Base-by-base conservation (phyloP, 2,329 filamentous ascomycete genomes). In the Trichoderma afroharzianum region DNA sequence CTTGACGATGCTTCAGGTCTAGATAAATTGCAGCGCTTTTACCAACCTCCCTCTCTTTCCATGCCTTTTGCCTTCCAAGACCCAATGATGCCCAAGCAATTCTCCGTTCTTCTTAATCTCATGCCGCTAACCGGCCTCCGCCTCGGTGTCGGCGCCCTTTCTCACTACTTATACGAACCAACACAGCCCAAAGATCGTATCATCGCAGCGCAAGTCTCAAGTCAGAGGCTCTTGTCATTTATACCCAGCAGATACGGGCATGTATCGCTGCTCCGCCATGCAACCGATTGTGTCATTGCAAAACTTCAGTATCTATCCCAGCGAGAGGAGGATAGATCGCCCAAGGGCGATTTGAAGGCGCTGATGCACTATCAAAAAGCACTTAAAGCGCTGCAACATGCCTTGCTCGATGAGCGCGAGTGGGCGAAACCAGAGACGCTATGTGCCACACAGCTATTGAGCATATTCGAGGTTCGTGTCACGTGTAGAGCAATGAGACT, bases 71-170 rank as follows among this genome's bases (percentile, higher is more conserved):
- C 66, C n/a, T 50, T 61, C 18, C 55, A 68, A 18, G 66, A 68
- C 6, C 55, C 55, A 6, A n/a, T 28, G 6, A 50, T 57, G 66
- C 66, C 66, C 28, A 68, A 61, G 57, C 55, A 68, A 30, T 68
- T 68, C 15, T 36, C 66, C 3, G 5, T 68, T 18, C 66, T 68
- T 36, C 55, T 68, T 2, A 26, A 68, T 50, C 66, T 68, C 26
- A 68, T 68, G 66, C 66, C 66, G 8, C 36, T 68, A 18, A 68
- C 66, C 6, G 66, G 66, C 5, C 66, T 68, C 39, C 66, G 66
- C n/a, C 66, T 68, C 6, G 66, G 66, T 1, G 66, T 68, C 26
- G 66, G 66, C 5, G 61, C 66, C 1, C 66, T 68, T 28, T 68
- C 66, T 2, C 66, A 68, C 14, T 61, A 68, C 21, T 15, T 68